A percentile compares a stretch with the other conserved stretches of the same genome.
phyloP scores from a whole-genome alignment of 768 basidiomycete genomes.

The Pleurotus giganteus region DNA sequence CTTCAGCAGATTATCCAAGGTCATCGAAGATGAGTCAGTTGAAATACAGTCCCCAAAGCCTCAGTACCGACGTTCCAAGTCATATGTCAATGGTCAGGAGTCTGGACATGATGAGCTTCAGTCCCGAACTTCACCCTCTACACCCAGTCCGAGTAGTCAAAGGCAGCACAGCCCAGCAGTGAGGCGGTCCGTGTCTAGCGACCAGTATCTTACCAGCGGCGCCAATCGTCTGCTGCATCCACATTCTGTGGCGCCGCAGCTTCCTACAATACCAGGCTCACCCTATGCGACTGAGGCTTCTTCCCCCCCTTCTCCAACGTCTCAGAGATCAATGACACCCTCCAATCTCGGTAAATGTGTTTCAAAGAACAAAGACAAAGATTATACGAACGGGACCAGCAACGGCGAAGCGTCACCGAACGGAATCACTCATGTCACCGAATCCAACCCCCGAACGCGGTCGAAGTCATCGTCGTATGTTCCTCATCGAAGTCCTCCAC shows the following conservation, averaged over 20 bases:
- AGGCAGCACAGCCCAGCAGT: slow-evolving; percentile 21
- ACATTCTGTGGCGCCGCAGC: slow-evolving; percentile 36
- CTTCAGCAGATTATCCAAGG: slow-evolving; percentile 39
- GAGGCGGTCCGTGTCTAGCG: slow-evolving; percentile 28
- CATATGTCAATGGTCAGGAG: slow-evolving; percentile 34
- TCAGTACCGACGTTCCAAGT: slow-evolving; percentile 32
- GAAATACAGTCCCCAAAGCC: slow-evolving; percentile 5
- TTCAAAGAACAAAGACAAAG: slow-evolving; percentile 30
- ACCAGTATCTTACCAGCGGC: slow-evolving; percentile 13
- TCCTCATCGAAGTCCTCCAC: slow-evolving; percentile 51
- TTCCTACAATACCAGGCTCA: slow-evolving; percentile 69
- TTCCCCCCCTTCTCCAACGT: slow-evolving; percentile 44
- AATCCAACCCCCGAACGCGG: slow-evolving; percentile 43
- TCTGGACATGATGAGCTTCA: slow-evolving; percentile 16
- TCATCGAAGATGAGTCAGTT: slow-evolving; percentile 9
- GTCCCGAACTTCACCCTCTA: background rate
- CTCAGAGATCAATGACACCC: slow-evolving; percentile 27
- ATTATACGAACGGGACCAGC: slow-evolving; percentile 27
- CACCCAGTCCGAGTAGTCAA: slow-evolving; percentile 3
- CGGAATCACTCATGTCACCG: slow-evolving; percentile 25
- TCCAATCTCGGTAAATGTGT: slow-evolving; percentile 20
- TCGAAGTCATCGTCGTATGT: slow-evolving; percentile 56
- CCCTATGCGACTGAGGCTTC: slow-evolving; percentile 65
- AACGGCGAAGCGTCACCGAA: slow-evolving; percentile 22
- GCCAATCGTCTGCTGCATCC: slow-evolving; percentile 7